Evolutionary conservation across 2,329 filamentous ascomycete genomes (phyloP), one percentile per base, ranked within the genome.

Genomic region (Ophiosphaerella narmari): DNA sequence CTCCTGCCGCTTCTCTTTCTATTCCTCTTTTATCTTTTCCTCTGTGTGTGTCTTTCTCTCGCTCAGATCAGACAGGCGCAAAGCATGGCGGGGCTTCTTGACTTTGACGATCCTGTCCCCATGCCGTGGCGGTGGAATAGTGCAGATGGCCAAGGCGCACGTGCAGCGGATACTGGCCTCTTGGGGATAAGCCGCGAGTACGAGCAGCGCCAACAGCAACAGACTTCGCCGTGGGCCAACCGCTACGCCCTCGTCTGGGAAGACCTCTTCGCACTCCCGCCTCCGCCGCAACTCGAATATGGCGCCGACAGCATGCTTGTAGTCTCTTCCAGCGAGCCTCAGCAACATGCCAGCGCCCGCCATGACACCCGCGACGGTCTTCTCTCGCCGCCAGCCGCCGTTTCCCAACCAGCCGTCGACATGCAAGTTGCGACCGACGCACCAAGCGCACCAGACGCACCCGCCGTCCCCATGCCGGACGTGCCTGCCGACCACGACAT

Each of bases 231-330:
- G 29, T 41, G 39, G 29, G 26, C 18, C 42, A 36, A 36, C 52
- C n/a, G 43, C 55, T 33, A 33, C 38, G 36, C 41, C 55, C 39
- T 48, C 39, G 26, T 45, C 37, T 18, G 23, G 38, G 14, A 31
- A 26, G n/a, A 26, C 46, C 5, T 13, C 48, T 43, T 39, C 44
- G 35, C 47, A 39, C 36, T 46, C 48, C 31, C n/a, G 9, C 29
- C 39, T 46, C 36, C 38, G 37, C 4, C 35, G 32, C 42, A 45
- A 40, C 29, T 39, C 39, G 54, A 66, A 59, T 26, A 71, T 68
- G 66, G 61, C 63, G 54, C 43, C 63, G 57, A 54, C 66, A 65
- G 56, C 58, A 71, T 70, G 67, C 57, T 64, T 54, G 61, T 65
- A 65, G 65, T 48, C 59, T 45, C 56, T 43, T 37, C 60, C 53